A percentile compares a stretch with the other conserved stretches of the same genome.
phyloP scores from a whole-genome alignment of 768 basidiomycete genomes.

The Phlegmacium glaucopus region DNA sequence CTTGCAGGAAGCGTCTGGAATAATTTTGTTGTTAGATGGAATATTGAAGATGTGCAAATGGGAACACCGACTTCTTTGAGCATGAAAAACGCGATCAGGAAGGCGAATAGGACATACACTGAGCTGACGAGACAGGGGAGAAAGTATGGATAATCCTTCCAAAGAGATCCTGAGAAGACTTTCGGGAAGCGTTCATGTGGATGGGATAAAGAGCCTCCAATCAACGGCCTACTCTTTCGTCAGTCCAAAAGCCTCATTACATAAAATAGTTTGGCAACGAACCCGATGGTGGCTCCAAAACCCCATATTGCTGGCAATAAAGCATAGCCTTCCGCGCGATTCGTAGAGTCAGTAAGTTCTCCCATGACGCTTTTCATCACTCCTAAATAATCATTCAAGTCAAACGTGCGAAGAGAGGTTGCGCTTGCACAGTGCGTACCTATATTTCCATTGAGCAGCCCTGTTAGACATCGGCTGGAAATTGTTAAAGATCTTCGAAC shows the following conservation, averaged over 20 bases:
- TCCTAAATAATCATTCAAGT: conserved; percentile 26
- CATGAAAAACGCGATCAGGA: conserved; percentile 30
- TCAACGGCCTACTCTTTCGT: conserved; percentile 46
- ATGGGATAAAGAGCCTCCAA: conserved; percentile 64
- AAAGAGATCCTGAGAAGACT: conserved; percentile 51
- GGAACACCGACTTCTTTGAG: conserved; percentile 40
- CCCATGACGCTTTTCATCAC: conserved; percentile 75
- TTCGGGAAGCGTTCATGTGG: conserved; percentile 66
- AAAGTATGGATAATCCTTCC: conserved; percentile 72
- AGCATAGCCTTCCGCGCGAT: conserved; percentile 41
- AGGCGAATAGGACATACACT: conserved; percentile 29
- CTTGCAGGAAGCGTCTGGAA: conserved; percentile 12
- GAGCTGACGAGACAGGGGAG: conserved; percentile 54
- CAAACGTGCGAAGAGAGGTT: too few species aligned
- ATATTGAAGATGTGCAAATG: background rate
- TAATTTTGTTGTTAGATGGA: conserved; percentile 21
- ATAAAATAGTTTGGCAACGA: conserved; percentile 2
- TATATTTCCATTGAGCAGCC: conserved; percentile 66
- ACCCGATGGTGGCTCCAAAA: conserved; percentile 41
- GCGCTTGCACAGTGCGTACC: conserved; percentile 34
- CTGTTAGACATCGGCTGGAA: conserved; percentile 63
- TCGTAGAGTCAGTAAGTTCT: conserved; percentile 61
- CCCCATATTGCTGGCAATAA: conserved; percentile 43
- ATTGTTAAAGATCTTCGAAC: background rate
- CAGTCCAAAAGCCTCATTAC: conserved; percentile 6